Base-by-base conservation (phyloP, 2,329 filamentous ascomycete genomes). In the Exophiala sideris region DNA sequence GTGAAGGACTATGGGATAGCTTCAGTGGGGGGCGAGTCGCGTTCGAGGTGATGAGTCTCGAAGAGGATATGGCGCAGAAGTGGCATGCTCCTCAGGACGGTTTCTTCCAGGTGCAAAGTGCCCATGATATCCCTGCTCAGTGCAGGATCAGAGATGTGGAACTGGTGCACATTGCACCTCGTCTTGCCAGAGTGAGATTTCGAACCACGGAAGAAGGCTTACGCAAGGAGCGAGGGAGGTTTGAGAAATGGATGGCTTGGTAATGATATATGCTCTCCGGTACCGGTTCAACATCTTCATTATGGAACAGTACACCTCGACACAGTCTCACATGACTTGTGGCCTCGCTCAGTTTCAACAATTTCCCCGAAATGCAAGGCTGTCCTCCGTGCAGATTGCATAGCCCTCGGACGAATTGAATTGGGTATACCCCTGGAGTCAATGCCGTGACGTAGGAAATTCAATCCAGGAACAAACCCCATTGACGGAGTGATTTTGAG, bases 71-170 rank as follows among this genome's bases (percentile, higher is more conserved):
- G 34, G 16, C 42, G 16, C 34, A 16, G 20, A 14, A 41, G 39
- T 40, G 10, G 7, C 41, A 44, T 8, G 7, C 14, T 16, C 4
- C 14, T 4, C 33, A 14, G 47, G 20, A 29, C 20, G 9, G 24
- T 20, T n/a, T 41, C 9, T 29, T 45, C 9, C 33, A 52, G 20
- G 29, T 52, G 9, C 24, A 40, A 10, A 11, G 12, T 29, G 42
- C 50, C 9, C 36, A 42, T 12, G 50, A 52, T 40, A 35, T 52
- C 12, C 50, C 50, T 11, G 36, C 21, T 8, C 35, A 36, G 7
- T 52, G 50, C 21, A 52, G 50, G 20, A 35, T 52, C 44, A 46
- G 50, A n/a, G 50, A 20, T 10, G 50, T 47, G n/a, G 50, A 52
- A 11, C 9, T 52, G 42, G 24, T 38, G 21, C 38, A 45, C 11